These are phyloP conservation scores for Myochromella boudieri DNA, from an alignment of 768 basidiomycete species.

Conservation along the genomic window DNA sequence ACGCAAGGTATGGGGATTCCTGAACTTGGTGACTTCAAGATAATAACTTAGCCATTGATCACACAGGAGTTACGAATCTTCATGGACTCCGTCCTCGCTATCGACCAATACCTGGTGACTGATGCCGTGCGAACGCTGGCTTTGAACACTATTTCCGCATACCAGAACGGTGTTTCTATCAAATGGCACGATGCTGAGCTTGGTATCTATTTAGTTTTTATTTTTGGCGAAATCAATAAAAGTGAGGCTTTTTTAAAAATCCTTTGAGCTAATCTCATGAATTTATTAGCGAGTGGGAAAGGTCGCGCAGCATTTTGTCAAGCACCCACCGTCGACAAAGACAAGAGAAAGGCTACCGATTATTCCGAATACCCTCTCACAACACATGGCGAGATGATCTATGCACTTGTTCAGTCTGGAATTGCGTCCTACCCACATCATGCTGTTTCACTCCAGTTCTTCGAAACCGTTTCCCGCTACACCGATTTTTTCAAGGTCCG, in stretches of 20 bases:
- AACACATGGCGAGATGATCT: conserved; percentile 86
- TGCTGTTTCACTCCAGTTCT: conserved; percentile 85
- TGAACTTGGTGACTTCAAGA: not conserved
- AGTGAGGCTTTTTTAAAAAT: conserved; percentile 43
- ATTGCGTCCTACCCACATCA: conserved; percentile 83
- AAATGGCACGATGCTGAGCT: conserved; percentile 95
- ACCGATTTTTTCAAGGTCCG: conserved; percentile 96
- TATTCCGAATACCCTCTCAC: conserved; percentile 85
- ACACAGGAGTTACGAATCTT: conserved; percentile 81
- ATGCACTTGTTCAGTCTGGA: conserved; percentile 79
- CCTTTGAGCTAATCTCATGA: conserved; percentile 8
- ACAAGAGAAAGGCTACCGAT: conserved; percentile 64
- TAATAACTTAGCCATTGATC: conserved; percentile 1
- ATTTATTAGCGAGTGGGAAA: conserved; percentile 61
- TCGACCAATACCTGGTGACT: conserved; percentile 86
- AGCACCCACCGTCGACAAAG: conserved; percentile 66
- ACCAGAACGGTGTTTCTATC: conserved; percentile 59
- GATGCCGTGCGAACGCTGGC: conserved; percentile 73
- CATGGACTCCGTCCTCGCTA: conserved; percentile 81
- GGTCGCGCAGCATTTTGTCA: conserved; percentile 88
- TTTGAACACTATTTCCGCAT: conserved; percentile 70
- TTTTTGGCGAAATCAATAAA: conserved; percentile 92
- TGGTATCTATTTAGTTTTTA: conserved; percentile 88
- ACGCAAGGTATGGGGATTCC: conserved; percentile 66
- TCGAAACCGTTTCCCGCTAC: conserved; percentile 91